Evolutionary conservation across 1,284 basidiomycete species (phyloP).

Genomic region (Sanghuangporus sanghuang): DNA sequence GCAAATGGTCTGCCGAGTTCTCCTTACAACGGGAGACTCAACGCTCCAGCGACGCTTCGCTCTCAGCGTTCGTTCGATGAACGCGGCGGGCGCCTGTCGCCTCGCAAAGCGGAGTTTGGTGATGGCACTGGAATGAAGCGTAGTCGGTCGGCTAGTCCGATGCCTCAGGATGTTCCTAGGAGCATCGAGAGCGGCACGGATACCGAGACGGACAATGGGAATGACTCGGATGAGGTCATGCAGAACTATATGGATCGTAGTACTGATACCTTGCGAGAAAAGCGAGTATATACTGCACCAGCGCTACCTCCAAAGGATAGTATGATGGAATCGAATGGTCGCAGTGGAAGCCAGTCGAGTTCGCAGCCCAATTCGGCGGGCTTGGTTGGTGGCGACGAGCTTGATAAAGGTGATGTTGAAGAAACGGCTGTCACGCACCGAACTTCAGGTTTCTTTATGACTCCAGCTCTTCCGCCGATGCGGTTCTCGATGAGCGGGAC

Average conservation of each 20-base stretch:
- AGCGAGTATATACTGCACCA: conserved; percentile 33
- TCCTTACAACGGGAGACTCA: conserved; percentile 12
- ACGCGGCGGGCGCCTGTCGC: conserved; percentile 12
- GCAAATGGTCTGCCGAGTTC: conserved; percentile 8
- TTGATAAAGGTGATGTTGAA: conserved; percentile 27
- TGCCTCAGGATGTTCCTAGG: conserved; percentile 52
- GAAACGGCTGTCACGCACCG: conserved; percentile 52
- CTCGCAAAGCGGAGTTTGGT: conserved; percentile 7
- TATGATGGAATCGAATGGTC: neutral
- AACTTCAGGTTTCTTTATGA: conserved; percentile 71
- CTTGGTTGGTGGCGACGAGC: conserved; percentile 24
- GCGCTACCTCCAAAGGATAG: conserved; percentile 44
- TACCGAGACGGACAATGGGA: conserved; percentile 52
- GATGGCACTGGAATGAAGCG: conserved; percentile 3
- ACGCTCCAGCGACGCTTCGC: neutral
- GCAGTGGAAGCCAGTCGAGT: conserved; percentile 21
- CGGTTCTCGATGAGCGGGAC: conserved; percentile 75
- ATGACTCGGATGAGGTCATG: conserved; percentile 20
- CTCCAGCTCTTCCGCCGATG: conserved; percentile 76
- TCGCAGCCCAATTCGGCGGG: conserved; percentile 14
- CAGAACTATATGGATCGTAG: conserved; percentile 23
- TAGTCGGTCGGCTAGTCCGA: conserved; percentile 17
- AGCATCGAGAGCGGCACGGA: conserved; percentile 71
- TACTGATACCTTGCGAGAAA: conserved; percentile 11
- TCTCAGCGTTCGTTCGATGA: conserved; percentile 15